Evolutionary conservation across 2,329 filamentous ascomycete genomes (phyloP), one percentile per base, ranked within the genome.

Genomic region (Phialocephala sp.): DNA sequence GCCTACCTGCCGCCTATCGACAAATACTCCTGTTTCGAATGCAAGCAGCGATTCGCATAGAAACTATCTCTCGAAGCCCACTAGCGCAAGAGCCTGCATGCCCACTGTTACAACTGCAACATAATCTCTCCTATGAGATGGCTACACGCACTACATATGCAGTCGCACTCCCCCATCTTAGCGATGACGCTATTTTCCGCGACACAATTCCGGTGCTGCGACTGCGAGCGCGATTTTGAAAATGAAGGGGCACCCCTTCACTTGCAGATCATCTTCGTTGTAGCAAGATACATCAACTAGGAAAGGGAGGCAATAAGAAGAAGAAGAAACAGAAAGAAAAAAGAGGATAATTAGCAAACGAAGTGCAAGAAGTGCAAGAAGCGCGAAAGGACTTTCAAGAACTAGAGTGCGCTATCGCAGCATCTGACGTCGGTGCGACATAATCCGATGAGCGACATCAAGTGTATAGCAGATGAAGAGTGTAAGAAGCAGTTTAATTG

Each of bases 201-300:
- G 20, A 65, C 59, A 60, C 60, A 65, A 58, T 60, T 59, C 41
- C 63, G 54, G 39, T 70, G 68, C 60, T 70, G 68, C 57, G 63
- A 70, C 55, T 70, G 66, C 57, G 61, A 70, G 50, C 62, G 66
- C 20, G 65, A 69, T 58, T 70, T 67, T 56, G 66, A 50, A 60
- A 66, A 50, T 66, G 54, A 69, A 63, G 22, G 24, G 0, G 52
- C 62, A 62, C n/a, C n/a, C n/a, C n/a, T n/a, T n/a, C n/a, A n/a
- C 65, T 70, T 36, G 45, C 60, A 61, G 36, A 63, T 66, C 68
- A 59, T 59, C 66, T 68, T 59, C 63, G 50, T 45, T n/a, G 15
- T 32, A 56, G 43, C 58, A 20, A 41, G 22, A 14, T 35, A 27
- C 41, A 60, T 47, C 18, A 12, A 56, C n/a, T 47, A 8, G 22